phyloP scores from a whole-genome alignment of 1,284 basidiomycete genomes.

The Trametes versicolor region DNA sequence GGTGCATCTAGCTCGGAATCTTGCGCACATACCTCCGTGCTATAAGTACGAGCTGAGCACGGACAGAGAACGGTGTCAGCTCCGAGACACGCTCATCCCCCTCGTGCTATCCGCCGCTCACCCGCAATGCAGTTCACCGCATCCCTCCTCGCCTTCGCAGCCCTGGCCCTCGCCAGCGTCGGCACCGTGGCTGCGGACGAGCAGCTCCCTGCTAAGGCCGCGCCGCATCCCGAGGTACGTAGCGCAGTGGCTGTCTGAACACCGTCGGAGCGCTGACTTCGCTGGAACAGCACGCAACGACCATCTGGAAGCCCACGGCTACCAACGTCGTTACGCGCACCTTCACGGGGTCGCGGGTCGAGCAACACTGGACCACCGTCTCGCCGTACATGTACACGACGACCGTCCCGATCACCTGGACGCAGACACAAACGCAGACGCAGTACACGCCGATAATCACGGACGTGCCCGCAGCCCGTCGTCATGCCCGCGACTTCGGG shows the following conservation, averaged over 20 bases:
- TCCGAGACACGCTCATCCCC: neutral
- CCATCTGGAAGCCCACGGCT: constrained; percentile 29
- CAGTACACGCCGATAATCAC: constrained; percentile 23
- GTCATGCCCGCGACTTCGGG: constrained; percentile 32
- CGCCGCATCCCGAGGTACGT: neutral
- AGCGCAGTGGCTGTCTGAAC: no score
- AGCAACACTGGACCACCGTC: constrained; percentile 23
- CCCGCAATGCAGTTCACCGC: constrained; percentile 22
- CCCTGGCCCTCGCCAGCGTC: constrained; percentile 17
- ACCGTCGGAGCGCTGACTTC: constrained; percentile 5
- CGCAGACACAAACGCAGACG: constrained; percentile 23
- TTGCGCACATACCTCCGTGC: neutral
- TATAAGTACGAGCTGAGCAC: neutral
- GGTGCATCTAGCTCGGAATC: neutral
- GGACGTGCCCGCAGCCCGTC: constrained; percentile 14
- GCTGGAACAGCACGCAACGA: constrained; percentile 14
- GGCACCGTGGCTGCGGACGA: constrained; percentile 17
- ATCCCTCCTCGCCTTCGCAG: constrained; percentile 25
- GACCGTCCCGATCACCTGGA: constrained; percentile 30
- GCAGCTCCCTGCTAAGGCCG: neutral
- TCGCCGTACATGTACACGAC: constrained; percentile 26
- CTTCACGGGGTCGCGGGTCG: constrained; percentile 31
- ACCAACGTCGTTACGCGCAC: constrained; percentile 28
- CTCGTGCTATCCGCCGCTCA: neutral
- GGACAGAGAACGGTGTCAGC: neutral